Evolutionary conservation across 108 stramenopile genomes (phyloP), one percentile per base, ranked within the genome.

Genomic region (Fistulifera pelliculosa): DNA sequence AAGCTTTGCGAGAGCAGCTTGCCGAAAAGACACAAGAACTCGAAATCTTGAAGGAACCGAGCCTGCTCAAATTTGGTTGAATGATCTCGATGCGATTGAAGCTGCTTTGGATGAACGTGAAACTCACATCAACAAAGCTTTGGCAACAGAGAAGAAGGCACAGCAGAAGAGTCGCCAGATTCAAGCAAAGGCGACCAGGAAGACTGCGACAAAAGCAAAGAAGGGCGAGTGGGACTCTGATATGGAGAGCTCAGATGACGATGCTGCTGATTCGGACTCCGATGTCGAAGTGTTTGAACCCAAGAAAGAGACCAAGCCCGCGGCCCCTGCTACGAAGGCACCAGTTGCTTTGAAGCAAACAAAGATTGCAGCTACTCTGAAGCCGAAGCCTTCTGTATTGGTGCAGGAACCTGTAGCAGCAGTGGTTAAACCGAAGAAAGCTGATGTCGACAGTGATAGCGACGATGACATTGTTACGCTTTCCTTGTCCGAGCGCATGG

Each of bases 31-130:
- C 80, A 5, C 50, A 41, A 3, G 96, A 86, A 62, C 82, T 96
- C 23, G 69, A 71, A 24, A 63, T 58, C 40, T 81, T 99, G 15
- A 67, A 87, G 58, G 71, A n/a, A 98, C 86, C 27, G 18, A 66
- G 25, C 91, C 95, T 8, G 74, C 76, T 54, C 50, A 87, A 12
- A 71, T 99, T 52, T 99, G 97, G 97, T 47, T 85, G 43, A 62
- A 72, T 35, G 99, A 99, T 65, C 75, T 99, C 31, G 96, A 94
- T 49, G 81, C 76, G 0, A 85, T 99, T 26, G 97, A 97, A 45
- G 83, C 71, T n/a, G 90, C 80, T 5, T 62, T 99, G 16, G 79
- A 88, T 27, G 92, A 85, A 22, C 44, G 85, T 17, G 94, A 96
- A 60, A 49, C 27, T 14, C 65, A 70, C 15, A 63, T 77, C 4